Base-by-base conservation (phyloP, 108 stramenopile genomes). In the Craspedostauros australis region DNA sequence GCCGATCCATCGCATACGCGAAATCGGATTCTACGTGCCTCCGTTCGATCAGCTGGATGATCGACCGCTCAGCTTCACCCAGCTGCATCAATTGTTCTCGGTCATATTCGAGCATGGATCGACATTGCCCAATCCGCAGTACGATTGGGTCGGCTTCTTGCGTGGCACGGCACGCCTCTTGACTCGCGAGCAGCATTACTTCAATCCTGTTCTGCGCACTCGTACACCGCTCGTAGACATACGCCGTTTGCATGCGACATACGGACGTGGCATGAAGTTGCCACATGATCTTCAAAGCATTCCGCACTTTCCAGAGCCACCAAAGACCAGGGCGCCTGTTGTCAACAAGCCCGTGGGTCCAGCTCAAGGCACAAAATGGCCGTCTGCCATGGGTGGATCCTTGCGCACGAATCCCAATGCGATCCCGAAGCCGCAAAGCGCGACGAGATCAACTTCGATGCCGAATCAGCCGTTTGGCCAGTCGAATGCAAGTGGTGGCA, bases 11-110 rank as follows among this genome's bases (percentile, higher is more conserved):
- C 54, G 76, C 15, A 61, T 74, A 16, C 74, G 90, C 5, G 90
- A 92, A 55, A 76, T 80, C 39, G 85, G 85, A 21, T 55, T 48
- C 30, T 20, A 39, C 39, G 11, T 58, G 62, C 28, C 72, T 23
- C 31, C 74, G 9, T 62, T 91, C 33, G 76, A 74, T 51, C 48
- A 72, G 31, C 39, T 87, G 18, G 85, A 85, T 53, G 82, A 91
- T 40, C 48, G 68, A 14, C 8, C 50, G n/a, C 46, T 48, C 4
- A 24, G 26, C 46, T 8, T 48, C 20, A n/a, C 46, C 5, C 26
- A 48, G 29, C 4, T 48, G 6, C 46, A 27, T 5, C 20, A 48
- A 5, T 24, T 48, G 4, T 8, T 23, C 14, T n/a, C 16, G 46
- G 25, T 48, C 14, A 9, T 48, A 5, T 48, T 48, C 5, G 22